A percentile compares a stretch with the other conserved stretches of the same genome.
phyloP scores from a whole-genome alignment of 352 stramenopile genomes.

The Globisporangium cystogenes region DNA sequence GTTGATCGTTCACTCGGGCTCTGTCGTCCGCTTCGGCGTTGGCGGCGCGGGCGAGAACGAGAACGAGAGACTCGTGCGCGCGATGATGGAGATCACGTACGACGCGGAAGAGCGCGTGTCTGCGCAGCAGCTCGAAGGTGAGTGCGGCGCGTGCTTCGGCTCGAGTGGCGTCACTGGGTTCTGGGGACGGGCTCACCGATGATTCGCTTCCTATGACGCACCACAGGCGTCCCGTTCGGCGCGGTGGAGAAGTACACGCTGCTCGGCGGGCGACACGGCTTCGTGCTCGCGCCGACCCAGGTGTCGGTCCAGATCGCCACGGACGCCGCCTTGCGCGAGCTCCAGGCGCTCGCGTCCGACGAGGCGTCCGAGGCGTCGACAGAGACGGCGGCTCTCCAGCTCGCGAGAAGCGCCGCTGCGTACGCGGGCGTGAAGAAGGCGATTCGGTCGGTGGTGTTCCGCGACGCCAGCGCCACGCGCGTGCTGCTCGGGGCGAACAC shows the following conservation, averaged over 20 bases:
- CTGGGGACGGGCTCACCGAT: not conserved
- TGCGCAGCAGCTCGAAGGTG: conserved; percentile 46
- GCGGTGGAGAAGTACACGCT: conserved; percentile 55
- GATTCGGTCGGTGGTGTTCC: conserved; percentile 41
- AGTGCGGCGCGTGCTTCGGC: not conserved
- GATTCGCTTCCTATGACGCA: not conserved
- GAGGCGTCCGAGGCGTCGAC: conserved; percentile 8
- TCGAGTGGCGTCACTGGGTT: not conserved
- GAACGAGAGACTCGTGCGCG: conserved; percentile 14
- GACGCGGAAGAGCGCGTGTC: conserved; percentile 34
- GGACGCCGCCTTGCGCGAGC: conserved; percentile 15
- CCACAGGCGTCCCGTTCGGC: conserved; percentile 41
- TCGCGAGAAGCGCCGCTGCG: conserved; percentile 35
- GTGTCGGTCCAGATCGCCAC: conserved; percentile 27
- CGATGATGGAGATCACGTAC: conserved; percentile 33
- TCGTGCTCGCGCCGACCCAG: conserved; percentile 23
- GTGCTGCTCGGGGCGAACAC: conserved; percentile 57
- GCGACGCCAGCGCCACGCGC: conserved; percentile 38
- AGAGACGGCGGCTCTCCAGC: conserved; percentile 23
- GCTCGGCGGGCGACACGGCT: conserved; percentile 27
- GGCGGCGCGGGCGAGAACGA: not conserved
- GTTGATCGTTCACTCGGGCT: conserved; percentile 26
- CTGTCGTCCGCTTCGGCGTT: conserved; percentile 18
- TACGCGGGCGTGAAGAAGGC: conserved; percentile 41
- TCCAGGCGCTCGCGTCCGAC: conserved; percentile 16